Conservation (phyloP, 768 basidiomycete genomes). For the Russula ochroleuca region DNA sequence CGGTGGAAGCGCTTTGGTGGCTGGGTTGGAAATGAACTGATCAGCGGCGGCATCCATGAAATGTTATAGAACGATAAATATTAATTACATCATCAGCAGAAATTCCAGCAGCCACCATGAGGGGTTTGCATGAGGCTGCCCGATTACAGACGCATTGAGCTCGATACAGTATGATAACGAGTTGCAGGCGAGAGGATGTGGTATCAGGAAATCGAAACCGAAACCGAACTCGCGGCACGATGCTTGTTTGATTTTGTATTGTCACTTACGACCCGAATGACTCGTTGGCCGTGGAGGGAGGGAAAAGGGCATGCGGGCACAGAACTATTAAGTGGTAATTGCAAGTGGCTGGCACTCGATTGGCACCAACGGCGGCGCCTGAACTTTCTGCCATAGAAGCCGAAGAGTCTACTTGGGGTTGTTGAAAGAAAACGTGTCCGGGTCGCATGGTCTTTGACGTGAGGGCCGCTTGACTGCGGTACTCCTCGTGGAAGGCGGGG, state of each 20-base stretch:
- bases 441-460: neutral
- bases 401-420: neutral
- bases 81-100: neutral
- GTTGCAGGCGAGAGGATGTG: neutral
- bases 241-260: neutral
- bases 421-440: neutral
- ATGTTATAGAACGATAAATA: neutral
- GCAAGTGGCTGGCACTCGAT: neutral
- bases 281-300: neutral
- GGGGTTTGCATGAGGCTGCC: neutral
- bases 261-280: neutral
- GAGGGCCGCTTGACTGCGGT: neutral
- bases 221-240: neutral
- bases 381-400: neutral
- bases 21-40: slow-evolving; percentile 4
- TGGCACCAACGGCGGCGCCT: neutral
- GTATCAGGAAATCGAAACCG: no score
- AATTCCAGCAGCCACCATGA: neutral
- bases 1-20: neutral
- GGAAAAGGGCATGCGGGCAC: neutral
- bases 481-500: neutral
- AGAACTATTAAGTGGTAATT: neutral
- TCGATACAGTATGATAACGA: neutral
- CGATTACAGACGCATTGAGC: neutral
- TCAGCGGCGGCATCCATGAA: neutral